Evolutionary conservation across 306 rosid genomes (phyloP), one percentile per base, ranked within the genome.

Genomic region (Inga leiocalycina): DNA sequence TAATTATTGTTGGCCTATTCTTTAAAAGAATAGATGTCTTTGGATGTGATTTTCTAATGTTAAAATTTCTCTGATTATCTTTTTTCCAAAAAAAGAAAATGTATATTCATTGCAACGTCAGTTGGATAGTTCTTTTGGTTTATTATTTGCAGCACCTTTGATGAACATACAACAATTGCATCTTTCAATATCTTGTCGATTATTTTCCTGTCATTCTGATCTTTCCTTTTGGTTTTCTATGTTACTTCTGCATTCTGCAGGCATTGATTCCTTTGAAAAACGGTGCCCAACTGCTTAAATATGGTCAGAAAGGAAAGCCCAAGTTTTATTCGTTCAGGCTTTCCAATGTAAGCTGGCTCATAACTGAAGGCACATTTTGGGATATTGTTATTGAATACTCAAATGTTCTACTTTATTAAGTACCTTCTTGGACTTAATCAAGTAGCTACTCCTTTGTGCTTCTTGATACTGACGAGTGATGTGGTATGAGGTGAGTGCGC

Each of bases 261-360:
- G 97, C 97, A 57, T 72, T 96, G 87, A 82, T 92, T 85, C 90
- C 94, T 81, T 85, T 96, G 90, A 94, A 93, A 91, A 96, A 87
- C 87, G 99, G 99, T 81, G 88, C 99, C 83, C 99, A 94, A 80
- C 90, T 93, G 81, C 93, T 93, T 83, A 96, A 93, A 81, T 92
- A 93, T 93, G 99, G 99, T 88, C 97, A 98, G 48, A 93, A 96
- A 87, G 99, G 99, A 88, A 96, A 96, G 86, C 99, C 99, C 71
- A 96, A 96, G 91, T 96, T 94, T 86, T 96, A 92, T 85, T 93
- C 97, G 20, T 91, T 96, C 88, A 90, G 93, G 88, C 93, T 93
- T 84, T 96, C 98, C 59, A 86, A 75, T 86, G 99, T 96, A 88
- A 90, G 94, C 90, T 85, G 56, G 51, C 52, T 85, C 44, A 81